These are phyloP conservation scores for Coemansia sp. DNA, from an alignment of 192 early-diverging fungal species.

Conservation along the genomic window DNA sequence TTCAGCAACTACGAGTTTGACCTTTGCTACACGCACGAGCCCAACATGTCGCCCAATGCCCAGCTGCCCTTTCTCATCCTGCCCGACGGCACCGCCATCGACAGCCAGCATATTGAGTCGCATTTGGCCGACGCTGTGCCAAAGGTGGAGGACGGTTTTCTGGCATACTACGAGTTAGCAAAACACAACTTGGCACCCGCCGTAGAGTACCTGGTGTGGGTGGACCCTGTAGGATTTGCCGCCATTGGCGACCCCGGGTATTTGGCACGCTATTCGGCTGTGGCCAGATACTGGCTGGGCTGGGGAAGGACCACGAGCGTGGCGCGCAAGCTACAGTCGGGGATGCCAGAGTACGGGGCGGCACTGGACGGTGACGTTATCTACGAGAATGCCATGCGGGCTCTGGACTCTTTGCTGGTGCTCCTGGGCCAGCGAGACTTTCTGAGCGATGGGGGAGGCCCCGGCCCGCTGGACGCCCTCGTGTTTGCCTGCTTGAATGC, in stretches of 20 bases:
- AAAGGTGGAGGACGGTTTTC: neutral
- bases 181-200: constrained; percentile 27
- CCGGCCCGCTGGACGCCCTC: constrained; percentile 27
- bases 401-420: constrained; percentile 27
- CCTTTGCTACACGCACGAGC: constrained; percentile 18
- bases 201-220: constrained; percentile 36
- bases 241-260: constrained; percentile 15
- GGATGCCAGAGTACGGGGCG: constrained; percentile 27
- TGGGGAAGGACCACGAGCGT: constrained; percentile 7
- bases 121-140: constrained; percentile 12
- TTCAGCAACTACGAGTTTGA: constrained; percentile 39
- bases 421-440: constrained; percentile 20
- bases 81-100: constrained; percentile 20
- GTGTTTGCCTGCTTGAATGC: constrained; percentile 36
- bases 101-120: constrained; percentile 1
- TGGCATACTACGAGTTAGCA: constrained; percentile 23
- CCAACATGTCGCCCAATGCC: constrained; percentile 34
- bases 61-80: constrained; percentile 37
- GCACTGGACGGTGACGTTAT: constrained; percentile 35
- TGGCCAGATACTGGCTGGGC: constrained; percentile 10
- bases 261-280: constrained; percentile 17
- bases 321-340: constrained; percentile 2
- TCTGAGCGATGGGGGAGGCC: constrained; percentile 7
- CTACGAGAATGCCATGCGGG: constrained; percentile 28
- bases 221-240: constrained; percentile 24